Conservation (phyloP, 2,329 filamentous ascomycete genomes). For the Phyllosticta citribraziliensis region DNA sequence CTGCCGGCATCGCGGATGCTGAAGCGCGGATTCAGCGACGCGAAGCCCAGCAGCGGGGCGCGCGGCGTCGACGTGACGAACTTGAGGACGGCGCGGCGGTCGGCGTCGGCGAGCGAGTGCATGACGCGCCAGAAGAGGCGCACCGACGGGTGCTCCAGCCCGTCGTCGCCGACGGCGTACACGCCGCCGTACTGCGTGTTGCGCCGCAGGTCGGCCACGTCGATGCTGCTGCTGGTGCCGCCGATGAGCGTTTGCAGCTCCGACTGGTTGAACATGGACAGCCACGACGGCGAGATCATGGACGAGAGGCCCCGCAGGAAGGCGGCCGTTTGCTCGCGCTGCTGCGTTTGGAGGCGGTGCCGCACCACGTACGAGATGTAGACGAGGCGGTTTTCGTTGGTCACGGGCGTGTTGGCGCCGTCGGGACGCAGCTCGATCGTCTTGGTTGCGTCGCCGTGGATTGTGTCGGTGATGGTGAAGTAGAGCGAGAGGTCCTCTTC, state of each 20-base stretch:
- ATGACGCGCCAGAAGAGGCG: constrained; percentile 88
- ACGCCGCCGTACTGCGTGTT: constrained; percentile 84
- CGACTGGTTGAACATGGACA: constrained; percentile 96
- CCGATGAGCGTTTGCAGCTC: constrained; percentile 91
- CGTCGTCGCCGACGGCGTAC: constrained; percentile 83
- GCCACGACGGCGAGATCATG: constrained; percentile 86
- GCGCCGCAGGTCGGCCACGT: constrained; percentile 71
- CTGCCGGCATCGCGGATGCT: constrained; percentile 76
- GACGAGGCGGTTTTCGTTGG: constrained; percentile 83
- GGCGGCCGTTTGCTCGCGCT: constrained; percentile 68
- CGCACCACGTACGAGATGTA: constrained; percentile 89
- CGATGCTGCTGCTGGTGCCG: constrained; percentile 75
- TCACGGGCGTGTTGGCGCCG: constrained; percentile 69
- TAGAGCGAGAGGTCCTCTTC: constrained; percentile 65
- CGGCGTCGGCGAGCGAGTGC: constrained; percentile 60
- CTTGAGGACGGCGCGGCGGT: constrained; percentile 79
- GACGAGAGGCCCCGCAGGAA: constrained; percentile 78
- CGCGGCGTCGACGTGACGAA: constrained; percentile 92
- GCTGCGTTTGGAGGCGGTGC: constrained; percentile 75
- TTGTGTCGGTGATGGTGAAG: constrained; percentile 74
- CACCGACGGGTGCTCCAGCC: constrained; percentile 74
- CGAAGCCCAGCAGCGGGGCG: constrained; percentile 81
- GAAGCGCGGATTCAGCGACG: constrained; percentile 74
- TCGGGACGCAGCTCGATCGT: constrained; percentile 67
- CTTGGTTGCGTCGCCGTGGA: constrained; percentile 43